Base-by-base conservation (phyloP, 202 grass and related monocot genomes). In the Saccharum hybrid region DNA sequence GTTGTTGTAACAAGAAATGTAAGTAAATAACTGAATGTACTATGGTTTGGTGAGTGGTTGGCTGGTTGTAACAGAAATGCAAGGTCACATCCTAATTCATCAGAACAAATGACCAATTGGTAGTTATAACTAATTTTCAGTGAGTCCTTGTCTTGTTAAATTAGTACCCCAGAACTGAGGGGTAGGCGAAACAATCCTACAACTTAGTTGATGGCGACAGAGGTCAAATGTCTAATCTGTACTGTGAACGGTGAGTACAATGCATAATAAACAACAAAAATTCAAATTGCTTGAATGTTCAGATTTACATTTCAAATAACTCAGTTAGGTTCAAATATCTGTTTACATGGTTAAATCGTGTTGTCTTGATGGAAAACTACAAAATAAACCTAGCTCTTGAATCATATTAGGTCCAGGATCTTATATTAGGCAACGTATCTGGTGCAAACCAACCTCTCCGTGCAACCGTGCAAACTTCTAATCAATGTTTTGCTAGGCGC, bases 251-350 rank as follows among this genome's bases (percentile, higher is more conserved):
- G 12, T n/a, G 9, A 78, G 41, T 34, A 72, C 6, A 48, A 72
- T 78, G 14, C 15, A 78, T 26, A 21, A 61, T 6, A 54, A 62
- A 34, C 1, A 60, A 42, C 22, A 43, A 13, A 70, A 63, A 49
- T 21, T 26, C 18, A 74, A 65, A 37, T 39, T 10, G 18, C n/a
- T 45, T 49, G 16, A 48, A 31, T 19, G 23, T n/a, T 11, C 21
- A n/a, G 2, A 16, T 81, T 71, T 70, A 71, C 3, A 60, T 59
- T 60, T 85, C 8, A 48, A 85, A 59, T 77, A 18, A 48, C 45
- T 48, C 15, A 15, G 12, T 15, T 4, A 15, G 45, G 12, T 49
- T 49, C 14, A 14, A 13, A 10, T 46, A 46, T 19, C 3, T 51
- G 70, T 11, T 26, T 42, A 71, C 31, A 71, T 72, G 41, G 46